Evolutionary conservation across 495 filamentous ascomycete species (phyloP), one percentile per base, ranked within the genome.

Genomic region (Penicillium coprophilum): DNA sequence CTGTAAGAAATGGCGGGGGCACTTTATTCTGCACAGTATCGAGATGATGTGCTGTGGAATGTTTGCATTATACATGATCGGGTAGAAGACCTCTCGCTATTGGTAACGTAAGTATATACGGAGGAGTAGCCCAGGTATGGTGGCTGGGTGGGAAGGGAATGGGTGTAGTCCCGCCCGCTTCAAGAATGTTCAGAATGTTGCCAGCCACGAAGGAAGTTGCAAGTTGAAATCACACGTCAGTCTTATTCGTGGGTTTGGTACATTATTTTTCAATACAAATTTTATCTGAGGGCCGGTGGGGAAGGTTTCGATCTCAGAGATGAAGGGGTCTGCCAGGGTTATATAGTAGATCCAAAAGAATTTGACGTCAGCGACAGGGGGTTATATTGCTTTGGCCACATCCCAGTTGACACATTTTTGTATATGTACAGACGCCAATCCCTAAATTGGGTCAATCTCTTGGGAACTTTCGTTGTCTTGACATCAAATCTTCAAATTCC

Each of bases 101-200:
- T 50, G 19, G 30, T 24, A 20, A 36, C 23, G 11, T 24, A 17
- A 17, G n/a, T 30, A 8, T 10, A 27, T 27, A 27, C 4, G 24
- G 24, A 27, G 6, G 7, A 36, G 31, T n/a, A 24, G 28, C 17
- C 11, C 19, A 36, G 32, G 13, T 15, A 50, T 32, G 46, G 32
- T 48, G 46, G 48, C 32, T 21, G 32, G 20, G 40, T n/a, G 49
- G 20, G 40, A 46, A 46, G 52, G 27, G 41, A 46, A 46, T 46
- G 40, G 19, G 28, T 10, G 41, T 24, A 19, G 41, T 6, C 50
- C 17, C 43, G 50, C 21, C 27, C 38, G 12, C 50, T 24, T 21
- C 38, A 43, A 17, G 50, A 52, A 52, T 64, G 62, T 43, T 57
- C 46, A 19, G 49, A 51, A 51, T 64, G 62, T 50, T 58, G 55